These are phyloP conservation scores for Aspergillus biplanus DNA, from an alignment of 495 filamentous ascomycete species.

Conservation along the genomic window DNA sequence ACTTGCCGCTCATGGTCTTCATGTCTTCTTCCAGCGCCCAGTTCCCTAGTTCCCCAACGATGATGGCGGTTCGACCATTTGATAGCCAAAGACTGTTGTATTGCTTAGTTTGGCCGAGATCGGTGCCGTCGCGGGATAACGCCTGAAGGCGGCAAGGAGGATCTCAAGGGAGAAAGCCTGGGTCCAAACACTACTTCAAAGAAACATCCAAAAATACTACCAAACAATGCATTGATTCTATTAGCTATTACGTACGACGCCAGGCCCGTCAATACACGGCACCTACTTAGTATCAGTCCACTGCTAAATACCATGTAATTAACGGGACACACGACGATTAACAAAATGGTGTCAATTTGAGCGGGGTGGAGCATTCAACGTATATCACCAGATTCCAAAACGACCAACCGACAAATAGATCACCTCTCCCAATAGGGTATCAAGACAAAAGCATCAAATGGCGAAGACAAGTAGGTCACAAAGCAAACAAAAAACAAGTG, in stretches of 20 bases:
- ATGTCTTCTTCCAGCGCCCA: no score
- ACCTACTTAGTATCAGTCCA: constrained; percentile 9
- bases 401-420: constrained; percentile 27
- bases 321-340: constrained; percentile 16
- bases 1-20: no score
- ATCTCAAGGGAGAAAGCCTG: no score
- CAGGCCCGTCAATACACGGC: constrained; percentile 19
- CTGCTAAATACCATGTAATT: constrained; percentile 15
- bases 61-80: no score
- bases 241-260: constrained; percentile 32
- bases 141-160: no score
- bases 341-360: constrained; percentile 22
- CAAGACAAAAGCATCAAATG: constrained; percentile 33
- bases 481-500: constrained; percentile 42
- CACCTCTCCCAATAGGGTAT: constrained; percentile 45
- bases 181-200: not conserved
- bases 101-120: no score
- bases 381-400: constrained; percentile 20
- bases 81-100: no score
- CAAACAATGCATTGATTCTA: constrained; percentile 28
- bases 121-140: no score
- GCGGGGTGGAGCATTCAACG: constrained; percentile 22
- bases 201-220: not conserved
- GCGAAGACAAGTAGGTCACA: constrained; percentile 32
- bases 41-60: no score